Conservation (phyloP, 345 rosid genomes). For the Eutrema heterophyllum region DNA sequence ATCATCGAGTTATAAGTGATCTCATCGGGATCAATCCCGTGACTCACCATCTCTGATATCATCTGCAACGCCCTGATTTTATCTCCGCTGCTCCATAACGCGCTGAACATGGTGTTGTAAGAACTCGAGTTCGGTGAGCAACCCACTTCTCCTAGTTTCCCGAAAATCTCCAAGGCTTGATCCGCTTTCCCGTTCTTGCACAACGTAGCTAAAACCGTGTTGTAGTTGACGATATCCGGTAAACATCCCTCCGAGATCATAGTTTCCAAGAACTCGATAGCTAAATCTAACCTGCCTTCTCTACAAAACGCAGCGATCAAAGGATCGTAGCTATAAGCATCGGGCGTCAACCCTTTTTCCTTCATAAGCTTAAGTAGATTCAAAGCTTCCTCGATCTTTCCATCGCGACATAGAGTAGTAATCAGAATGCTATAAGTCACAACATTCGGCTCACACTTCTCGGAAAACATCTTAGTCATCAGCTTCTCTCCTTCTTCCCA, state of each 20-base stretch:
- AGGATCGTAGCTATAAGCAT: constrained; percentile 78
- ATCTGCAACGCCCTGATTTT: constrained; percentile 51
- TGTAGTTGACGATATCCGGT: constrained; percentile 82
- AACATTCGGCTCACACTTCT: constrained; percentile 55
- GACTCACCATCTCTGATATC: constrained; percentile 57
- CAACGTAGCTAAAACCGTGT: constrained; percentile 58
- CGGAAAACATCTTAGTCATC: constrained; percentile 51
- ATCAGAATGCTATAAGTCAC: constrained; percentile 76
- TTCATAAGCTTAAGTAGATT: constrained; percentile 51
- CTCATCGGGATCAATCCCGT: constrained; percentile 64
- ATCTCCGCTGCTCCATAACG: constrained; percentile 68
- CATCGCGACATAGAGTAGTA: constrained; percentile 57
- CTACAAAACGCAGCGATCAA: constrained; percentile 72
- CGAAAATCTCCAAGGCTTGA: constrained; percentile 71
- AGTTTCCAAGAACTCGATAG: constrained; percentile 58
- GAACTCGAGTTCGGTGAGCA: constrained; percentile 77
- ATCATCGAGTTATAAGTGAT: constrained; percentile 78
- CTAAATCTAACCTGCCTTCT: constrained; percentile 67
- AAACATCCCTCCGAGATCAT: constrained; percentile 82
- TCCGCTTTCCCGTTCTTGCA: constrained; percentile 68
- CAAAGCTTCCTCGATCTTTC: constrained; percentile 57
- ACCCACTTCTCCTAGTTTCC: constrained; percentile 58
- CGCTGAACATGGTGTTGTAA: constrained; percentile 80
- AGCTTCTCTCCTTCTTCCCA: constrained; percentile 70
- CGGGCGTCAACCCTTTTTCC: constrained; percentile 59